Percentiles rank a stretch among this genome's conserved stretches.
Conservation (phyloP, 441 rosid species). For the Jatropha multifida region DNA sequence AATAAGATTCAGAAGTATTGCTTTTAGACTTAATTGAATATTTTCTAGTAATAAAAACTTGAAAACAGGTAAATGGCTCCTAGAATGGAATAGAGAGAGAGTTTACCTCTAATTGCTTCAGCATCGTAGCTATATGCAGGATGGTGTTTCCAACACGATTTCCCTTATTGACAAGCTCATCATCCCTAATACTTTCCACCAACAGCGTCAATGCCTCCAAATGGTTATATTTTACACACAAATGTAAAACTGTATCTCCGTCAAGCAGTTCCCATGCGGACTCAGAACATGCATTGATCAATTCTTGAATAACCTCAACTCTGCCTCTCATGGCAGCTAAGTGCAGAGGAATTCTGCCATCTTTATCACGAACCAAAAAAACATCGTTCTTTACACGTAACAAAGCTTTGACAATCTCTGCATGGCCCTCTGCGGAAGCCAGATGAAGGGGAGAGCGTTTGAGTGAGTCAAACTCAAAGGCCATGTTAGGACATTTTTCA, state of each 20-base stretch:
- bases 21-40: no score
- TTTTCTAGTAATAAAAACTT: no score
- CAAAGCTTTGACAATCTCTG: constrained; percentile 31
- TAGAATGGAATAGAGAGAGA: neutral
- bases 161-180: neutral
- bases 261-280: neutral
- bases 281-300: neutral
- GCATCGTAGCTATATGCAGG: constrained; percentile 6
- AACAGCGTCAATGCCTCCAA: constrained; percentile 5
- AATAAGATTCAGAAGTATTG: no score
- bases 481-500: constrained; percentile 26
- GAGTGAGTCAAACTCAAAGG: constrained; percentile 22
- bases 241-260: constrained; percentile 13
- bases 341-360: constrained; percentile 37
- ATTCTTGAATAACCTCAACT: neutral
- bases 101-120: constrained; percentile 21
- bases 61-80: no score
- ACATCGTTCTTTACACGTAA: constrained; percentile 17
- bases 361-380: constrained; percentile 20
- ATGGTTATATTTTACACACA: constrained; percentile 14
- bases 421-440: constrained; percentile 33
- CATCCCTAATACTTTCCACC: neutral
- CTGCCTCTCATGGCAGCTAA: constrained; percentile 13
- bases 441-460: constrained; percentile 37
- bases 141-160: constrained; percentile 16